Evolutionary conservation across 352 stramenopile species (phyloP).

Genomic region (Phytophthora podocarpi): DNA sequence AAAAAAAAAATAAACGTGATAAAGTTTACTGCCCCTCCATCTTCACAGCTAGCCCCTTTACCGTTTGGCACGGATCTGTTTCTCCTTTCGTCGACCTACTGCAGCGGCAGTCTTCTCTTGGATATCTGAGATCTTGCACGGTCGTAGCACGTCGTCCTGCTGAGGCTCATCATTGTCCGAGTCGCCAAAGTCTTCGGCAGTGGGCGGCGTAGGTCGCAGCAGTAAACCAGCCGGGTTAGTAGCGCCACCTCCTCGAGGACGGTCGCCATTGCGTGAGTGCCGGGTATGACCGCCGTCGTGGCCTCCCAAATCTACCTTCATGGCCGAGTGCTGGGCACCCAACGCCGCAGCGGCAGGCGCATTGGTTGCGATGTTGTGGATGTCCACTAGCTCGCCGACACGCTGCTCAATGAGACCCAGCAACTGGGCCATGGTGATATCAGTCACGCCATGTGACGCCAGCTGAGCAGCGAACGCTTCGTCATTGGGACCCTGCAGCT

Average conservation of each 20-base stretch:
- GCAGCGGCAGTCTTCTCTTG: slow-evolving; percentile 76
- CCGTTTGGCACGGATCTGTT: slow-evolving; percentile 56
- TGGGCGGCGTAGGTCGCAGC: slow-evolving; percentile 58
- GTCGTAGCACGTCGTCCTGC: slow-evolving; percentile 64
- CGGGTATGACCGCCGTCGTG: slow-evolving; percentile 35
- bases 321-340: slow-evolving; percentile 28
- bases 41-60: slow-evolving; percentile 15
- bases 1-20: background rate
- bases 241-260: slow-evolving; percentile 17
- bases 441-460: slow-evolving; percentile 70
- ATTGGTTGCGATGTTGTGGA: slow-evolving; percentile 85
- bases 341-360: slow-evolving; percentile 35
- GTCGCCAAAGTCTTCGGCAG: slow-evolving; percentile 75
- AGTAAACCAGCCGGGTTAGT: slow-evolving; percentile 25
- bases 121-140: slow-evolving; percentile 80
- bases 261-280: slow-evolving; percentile 28
- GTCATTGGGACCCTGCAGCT: slow-evolving; percentile 70
- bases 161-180: slow-evolving; percentile 70
- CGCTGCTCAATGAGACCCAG: slow-evolving; percentile 87
- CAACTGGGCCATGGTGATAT: slow-evolving; percentile 82
- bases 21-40: background rate
- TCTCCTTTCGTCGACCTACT: slow-evolving; percentile 72
- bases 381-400: slow-evolving; percentile 84
- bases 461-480: slow-evolving; percentile 78
- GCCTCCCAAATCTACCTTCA: slow-evolving; percentile 34